Conservation (phyloP, 495 filamentous ascomycete genomes). For the Barbatosphaeria neglecta region DNA sequence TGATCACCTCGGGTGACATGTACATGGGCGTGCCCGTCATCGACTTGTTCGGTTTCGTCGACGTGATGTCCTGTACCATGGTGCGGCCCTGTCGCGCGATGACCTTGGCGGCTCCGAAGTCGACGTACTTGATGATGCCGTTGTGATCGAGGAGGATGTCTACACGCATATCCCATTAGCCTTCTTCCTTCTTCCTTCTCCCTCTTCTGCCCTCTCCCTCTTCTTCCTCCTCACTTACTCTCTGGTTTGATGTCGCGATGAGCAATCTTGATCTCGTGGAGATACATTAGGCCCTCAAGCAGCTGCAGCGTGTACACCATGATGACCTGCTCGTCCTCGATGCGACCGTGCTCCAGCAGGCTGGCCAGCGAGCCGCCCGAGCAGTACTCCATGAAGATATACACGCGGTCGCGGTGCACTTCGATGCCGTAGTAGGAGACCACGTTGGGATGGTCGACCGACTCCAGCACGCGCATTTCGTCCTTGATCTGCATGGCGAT, state of each 20-base stretch:
- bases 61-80: slow-evolving; percentile 48
- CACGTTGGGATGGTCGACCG: slow-evolving; percentile 93
- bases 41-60: slow-evolving; percentile 65
- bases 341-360: slow-evolving; percentile 85
- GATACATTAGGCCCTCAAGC: slow-evolving; percentile 87
- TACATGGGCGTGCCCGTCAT: slow-evolving; percentile 99
- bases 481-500: slow-evolving; percentile 90
- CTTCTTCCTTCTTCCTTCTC: too few relatives aligned
- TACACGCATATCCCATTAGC: slow-evolving; percentile 19
- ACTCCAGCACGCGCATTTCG: slow-evolving; percentile 92
- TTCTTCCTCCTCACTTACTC: too few relatives aligned
- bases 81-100: slow-evolving; percentile 92
- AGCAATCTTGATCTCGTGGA: slow-evolving; percentile 80
- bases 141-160: slow-evolving; percentile 95
- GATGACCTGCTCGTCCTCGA: slow-evolving; percentile 95
- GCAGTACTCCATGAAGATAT: slow-evolving; percentile 99
- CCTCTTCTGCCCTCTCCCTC: too few relatives aligned
- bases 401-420: slow-evolving; percentile 95
- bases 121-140: slow-evolving; percentile 97
- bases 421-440: slow-evolving; percentile 97
- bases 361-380: slow-evolving; percentile 87
- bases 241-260: slow-evolving; percentile 99
- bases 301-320: slow-evolving; percentile 96
- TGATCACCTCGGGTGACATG: slow-evolving; percentile 98
- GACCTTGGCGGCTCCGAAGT: slow-evolving; percentile 95